Evolutionary conservation across 2,329 filamentous ascomycete species (phyloP).

Genomic region (Cladophialophora psammophila): DNA sequence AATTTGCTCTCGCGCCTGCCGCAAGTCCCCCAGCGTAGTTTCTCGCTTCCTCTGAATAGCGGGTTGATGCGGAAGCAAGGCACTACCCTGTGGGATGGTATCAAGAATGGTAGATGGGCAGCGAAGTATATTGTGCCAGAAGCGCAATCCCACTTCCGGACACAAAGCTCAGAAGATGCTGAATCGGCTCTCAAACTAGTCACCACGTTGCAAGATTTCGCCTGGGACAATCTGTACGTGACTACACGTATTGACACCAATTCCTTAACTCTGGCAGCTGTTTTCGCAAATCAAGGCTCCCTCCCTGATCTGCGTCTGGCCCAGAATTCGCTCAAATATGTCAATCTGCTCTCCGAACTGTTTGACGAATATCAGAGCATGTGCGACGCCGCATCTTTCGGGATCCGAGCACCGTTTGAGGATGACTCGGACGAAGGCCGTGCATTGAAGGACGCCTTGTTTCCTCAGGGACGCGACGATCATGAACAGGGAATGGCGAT

Average conservation of each 20-base stretch:
- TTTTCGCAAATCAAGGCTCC: constrained; percentile 4
- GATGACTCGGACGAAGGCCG: constrained; percentile 5
- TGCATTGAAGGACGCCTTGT: constrained; percentile 10
- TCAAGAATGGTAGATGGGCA: constrained; percentile 14
- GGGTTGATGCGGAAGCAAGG: constrained; percentile 3
- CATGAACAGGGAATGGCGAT: constrained; percentile 13
- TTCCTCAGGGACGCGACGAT: constrained; percentile 1
- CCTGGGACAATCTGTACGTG: constrained; percentile 15
- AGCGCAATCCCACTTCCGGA: constrained; percentile 2
- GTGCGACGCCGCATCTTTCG: constrained; percentile 10
- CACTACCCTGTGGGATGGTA: constrained; percentile 12
- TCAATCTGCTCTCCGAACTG: constrained; percentile 11
- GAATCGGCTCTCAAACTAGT: neutral
- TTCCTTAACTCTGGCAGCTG: constrained; percentile 7
- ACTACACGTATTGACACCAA: constrained; percentile 11
- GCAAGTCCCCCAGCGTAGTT: constrained; percentile 15
- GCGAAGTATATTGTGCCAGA: constrained; percentile 13
- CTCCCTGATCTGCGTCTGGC: constrained; percentile 5
- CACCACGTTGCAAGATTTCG: constrained; percentile 1
- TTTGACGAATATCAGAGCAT: constrained; percentile 15
- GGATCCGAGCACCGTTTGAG: constrained; percentile 8
- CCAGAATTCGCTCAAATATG: constrained; percentile 8
- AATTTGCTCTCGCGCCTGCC: neutral
- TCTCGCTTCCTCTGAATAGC: constrained; percentile 13
- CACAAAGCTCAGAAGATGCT: constrained; percentile 3